A percentile compares a stretch with the other conserved stretches of the same genome.
phyloP scores from a whole-genome alignment of 2,329 filamentous ascomycete species.

The Pestalotiopsis fici region DNA sequence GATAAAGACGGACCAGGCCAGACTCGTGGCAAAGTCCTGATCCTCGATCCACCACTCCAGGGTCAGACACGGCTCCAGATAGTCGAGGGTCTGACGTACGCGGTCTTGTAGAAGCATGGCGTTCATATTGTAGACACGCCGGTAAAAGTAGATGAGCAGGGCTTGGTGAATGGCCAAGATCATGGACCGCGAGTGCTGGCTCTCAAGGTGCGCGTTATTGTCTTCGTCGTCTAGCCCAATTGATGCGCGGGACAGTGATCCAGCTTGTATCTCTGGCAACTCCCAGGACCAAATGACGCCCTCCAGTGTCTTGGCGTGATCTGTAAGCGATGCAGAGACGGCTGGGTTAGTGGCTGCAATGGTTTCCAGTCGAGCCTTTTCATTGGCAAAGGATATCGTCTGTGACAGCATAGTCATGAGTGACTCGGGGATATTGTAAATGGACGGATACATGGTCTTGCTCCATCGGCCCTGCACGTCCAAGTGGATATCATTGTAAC shows the following conservation, averaged over 20 bases:
- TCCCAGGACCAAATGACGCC: constrained; percentile 33
- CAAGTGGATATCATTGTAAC: constrained; percentile 45
- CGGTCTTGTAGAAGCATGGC: constrained; percentile 39
- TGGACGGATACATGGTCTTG: constrained; percentile 42
- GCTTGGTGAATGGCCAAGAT: constrained; percentile 41
- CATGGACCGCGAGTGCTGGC: constrained; percentile 28
- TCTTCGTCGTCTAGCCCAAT: background rate
- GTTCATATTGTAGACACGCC: constrained; percentile 40
- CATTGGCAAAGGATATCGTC: constrained; percentile 41
- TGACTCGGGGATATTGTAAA: constrained; percentile 44
- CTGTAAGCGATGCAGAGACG: constrained; percentile 24
- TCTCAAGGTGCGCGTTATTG: background rate
- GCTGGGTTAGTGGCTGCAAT: constrained; percentile 19
- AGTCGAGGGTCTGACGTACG: constrained; percentile 36
- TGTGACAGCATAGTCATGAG: constrained; percentile 41
- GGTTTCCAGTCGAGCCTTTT: constrained; percentile 34
- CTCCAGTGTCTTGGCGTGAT: constrained; percentile 32
- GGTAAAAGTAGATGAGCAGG: constrained; percentile 46
- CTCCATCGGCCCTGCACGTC: constrained; percentile 39
- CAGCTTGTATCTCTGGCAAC: background rate
- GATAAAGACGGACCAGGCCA: constrained; percentile 45
- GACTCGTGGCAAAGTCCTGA: constrained; percentile 35
- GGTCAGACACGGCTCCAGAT: constrained; percentile 31
- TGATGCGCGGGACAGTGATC: constrained; percentile 4
- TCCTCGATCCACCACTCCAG: constrained; percentile 29